A percentile compares a stretch with the other conserved stretches of the same genome.
phyloP scores from a whole-genome alignment of 306 rosid genomes.

The Lathyrus oleraceus region DNA sequence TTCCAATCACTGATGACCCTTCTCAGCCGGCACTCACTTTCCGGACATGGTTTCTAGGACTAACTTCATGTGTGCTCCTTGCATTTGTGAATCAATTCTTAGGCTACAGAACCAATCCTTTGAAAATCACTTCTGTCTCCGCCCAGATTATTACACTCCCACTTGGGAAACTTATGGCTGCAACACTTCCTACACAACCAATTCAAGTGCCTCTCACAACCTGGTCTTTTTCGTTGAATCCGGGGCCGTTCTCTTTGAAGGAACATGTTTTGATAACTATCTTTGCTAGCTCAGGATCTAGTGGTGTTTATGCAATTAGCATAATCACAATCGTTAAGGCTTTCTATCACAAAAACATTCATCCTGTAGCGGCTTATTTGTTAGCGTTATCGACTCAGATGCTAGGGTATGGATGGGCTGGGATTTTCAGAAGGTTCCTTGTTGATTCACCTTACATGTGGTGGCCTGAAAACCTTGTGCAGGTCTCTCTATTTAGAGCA shows the following conservation, averaged over 20 bases:
- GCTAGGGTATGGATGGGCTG: slow-evolving; percentile 93
- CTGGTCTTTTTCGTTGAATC: slow-evolving; percentile 68
- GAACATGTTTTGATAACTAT: slow-evolving; percentile 86
- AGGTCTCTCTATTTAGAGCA: slow-evolving; percentile 80
- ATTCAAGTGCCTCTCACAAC: slow-evolving; percentile 53
- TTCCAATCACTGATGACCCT: slow-evolving; percentile 67
- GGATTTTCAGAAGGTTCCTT: slow-evolving; percentile 68
- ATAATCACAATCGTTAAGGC: slow-evolving; percentile 82
- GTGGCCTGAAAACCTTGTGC: slow-evolving; percentile 82
- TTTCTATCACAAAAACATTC: slow-evolving; percentile 61
- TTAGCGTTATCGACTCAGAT: slow-evolving; percentile 79
- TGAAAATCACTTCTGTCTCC: slow-evolving; percentile 57
- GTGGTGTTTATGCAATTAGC: slow-evolving; percentile 68
- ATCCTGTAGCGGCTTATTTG: slow-evolving; percentile 65
- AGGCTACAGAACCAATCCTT: slow-evolving; percentile 60
- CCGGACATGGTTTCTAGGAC: slow-evolving; percentile 78
- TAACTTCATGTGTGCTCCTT: slow-evolving; percentile 57
- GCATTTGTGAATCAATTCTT: slow-evolving; percentile 78
- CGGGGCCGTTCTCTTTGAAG: slow-evolving; percentile 78
- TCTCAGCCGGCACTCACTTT: slow-evolving; percentile 65
- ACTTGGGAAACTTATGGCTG: slow-evolving; percentile 77
- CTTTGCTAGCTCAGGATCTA: slow-evolving; percentile 77
- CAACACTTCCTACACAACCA: slow-evolving; percentile 45
- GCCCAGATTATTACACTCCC: slow-evolving; percentile 75
- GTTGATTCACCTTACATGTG: slow-evolving; percentile 87